A percentile compares a stretch with the other conserved stretches of the same genome.
These are phyloP conservation scores for Coemansia sp. DNA, from an alignment of 192 early-diverging fungal species.

Conservation along the genomic window DNA sequence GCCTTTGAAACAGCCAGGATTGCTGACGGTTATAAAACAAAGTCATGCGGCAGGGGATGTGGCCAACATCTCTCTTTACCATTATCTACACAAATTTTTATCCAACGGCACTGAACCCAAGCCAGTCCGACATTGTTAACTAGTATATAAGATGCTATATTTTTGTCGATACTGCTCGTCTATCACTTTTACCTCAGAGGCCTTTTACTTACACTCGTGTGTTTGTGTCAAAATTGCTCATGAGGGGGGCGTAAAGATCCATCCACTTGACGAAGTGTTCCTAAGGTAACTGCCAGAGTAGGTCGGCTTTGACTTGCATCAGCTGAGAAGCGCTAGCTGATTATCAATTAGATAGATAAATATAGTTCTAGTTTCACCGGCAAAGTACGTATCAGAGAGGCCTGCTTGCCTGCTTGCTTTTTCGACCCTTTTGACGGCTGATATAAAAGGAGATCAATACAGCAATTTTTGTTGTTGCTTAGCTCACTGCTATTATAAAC, in stretches of 20 bases:
- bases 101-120: neutral
- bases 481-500: neutral
- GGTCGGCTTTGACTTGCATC: neutral
- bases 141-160: neutral
- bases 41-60: neutral
- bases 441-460: neutral
- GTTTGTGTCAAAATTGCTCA: neutral
- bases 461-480: neutral
- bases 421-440: neutral
- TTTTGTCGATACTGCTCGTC: neutral
- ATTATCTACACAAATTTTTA: neutral
- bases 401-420: neutral
- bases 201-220: neutral
- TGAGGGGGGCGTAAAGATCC: neutral
- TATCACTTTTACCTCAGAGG: neutral
- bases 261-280: neutral
- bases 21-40: neutral
- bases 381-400: neutral
- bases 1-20: neutral
- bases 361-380: neutral
- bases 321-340: neutral
- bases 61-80: neutral
- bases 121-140: neutral
- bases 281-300: neutral
- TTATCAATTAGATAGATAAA: neutral